A percentile compares a stretch with the other conserved stretches of the same genome.
Evolutionary conservation across 495 filamentous ascomycete genomes (phyloP).

Genomic region (Neurospora sp.): DNA sequence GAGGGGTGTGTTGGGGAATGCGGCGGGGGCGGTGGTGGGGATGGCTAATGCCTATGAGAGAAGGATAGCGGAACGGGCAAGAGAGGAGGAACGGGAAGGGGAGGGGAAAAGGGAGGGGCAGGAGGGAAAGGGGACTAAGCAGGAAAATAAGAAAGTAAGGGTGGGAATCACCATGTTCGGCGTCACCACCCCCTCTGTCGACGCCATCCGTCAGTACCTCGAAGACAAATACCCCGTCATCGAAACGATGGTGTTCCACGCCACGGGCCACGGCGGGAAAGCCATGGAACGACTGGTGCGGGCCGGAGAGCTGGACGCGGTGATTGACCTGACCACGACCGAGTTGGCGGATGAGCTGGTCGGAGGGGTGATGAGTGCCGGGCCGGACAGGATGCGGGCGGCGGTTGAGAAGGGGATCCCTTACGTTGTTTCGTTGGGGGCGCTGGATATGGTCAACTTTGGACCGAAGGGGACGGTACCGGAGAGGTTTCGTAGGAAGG

Average conservation of each 20-base stretch:
- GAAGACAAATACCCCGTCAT: slow-evolving; percentile 21
- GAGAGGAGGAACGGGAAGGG: not conserved
- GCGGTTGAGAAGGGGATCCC: slow-evolving; percentile 47
- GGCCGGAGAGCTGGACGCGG: slow-evolving; percentile 45
- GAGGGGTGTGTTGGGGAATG: slow-evolving; percentile 46
- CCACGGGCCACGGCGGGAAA: slow-evolving; percentile 54
- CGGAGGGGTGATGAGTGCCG: slow-evolving; percentile 53
- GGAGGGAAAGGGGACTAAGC: not conserved
- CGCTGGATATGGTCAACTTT: slow-evolving; percentile 62
- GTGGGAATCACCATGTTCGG: slow-evolving; percentile 67
- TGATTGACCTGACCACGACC: slow-evolving; percentile 60
- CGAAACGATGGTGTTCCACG: slow-evolving; percentile 60
- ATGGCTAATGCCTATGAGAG: slow-evolving; percentile 42
- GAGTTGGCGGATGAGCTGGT: slow-evolving; percentile 54
- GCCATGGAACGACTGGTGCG: slow-evolving; percentile 55
- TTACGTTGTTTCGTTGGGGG: slow-evolving; percentile 52
- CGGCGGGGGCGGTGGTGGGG: slow-evolving; percentile 46
- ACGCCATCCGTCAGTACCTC: slow-evolving; percentile 35
- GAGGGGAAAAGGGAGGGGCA: not conserved
- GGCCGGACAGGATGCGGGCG: slow-evolving; percentile 40
- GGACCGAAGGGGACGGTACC: slow-evolving; percentile 47
- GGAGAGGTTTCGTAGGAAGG: slow-evolving; percentile 19
- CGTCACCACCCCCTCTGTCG: slow-evolving; percentile 56
- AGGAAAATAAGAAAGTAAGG: slow-evolving; percentile 22
- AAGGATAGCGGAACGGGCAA: not conserved